These are phyloP conservation scores for Penicillium riverlandense DNA, from an alignment of 495 filamentous ascomycete genomes.

Conservation along the genomic window DNA sequence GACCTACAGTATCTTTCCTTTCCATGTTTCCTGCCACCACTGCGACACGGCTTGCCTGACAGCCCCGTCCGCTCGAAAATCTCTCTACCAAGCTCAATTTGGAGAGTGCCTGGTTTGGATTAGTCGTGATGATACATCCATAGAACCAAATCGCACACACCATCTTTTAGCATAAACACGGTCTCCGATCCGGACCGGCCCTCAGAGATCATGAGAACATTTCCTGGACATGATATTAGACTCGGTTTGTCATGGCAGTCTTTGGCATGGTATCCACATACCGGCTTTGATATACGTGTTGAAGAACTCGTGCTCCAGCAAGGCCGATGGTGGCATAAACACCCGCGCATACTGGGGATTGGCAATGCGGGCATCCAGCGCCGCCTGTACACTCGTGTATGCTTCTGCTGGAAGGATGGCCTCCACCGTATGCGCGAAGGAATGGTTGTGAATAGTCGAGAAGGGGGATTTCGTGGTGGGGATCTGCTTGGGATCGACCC, in stretches of 20 bases:
- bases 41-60: conserved; percentile 60
- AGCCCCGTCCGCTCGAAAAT: conserved; percentile 81
- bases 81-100: conserved; percentile 73
- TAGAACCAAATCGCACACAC: conserved; percentile 26
- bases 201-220: conserved; percentile 86
- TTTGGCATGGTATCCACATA: conserved; percentile 24
- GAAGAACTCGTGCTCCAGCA: conserved; percentile 77
- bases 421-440: conserved; percentile 77
- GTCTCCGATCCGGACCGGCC: conserved; percentile 75
- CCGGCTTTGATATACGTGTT: conserved; percentile 80
- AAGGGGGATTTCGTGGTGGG: conserved; percentile 70
- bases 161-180: conserved; percentile 66
- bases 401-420: conserved; percentile 65
- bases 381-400: conserved; percentile 48
- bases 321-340: conserved; percentile 61
- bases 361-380: conserved; percentile 38
- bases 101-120: conserved; percentile 51
- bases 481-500: conserved; percentile 61
- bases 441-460: conserved; percentile 55
- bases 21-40: conserved; percentile 51
- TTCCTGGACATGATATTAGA: conserved; percentile 45
- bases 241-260: not conserved
- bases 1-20: conserved; percentile 51
- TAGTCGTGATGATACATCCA: no score
- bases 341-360: conserved; percentile 57